Evolutionary conservation across 2,329 filamentous ascomycete genomes (phyloP), one percentile per base, ranked within the genome.

Genomic region (Ophiognomonia clavigignenti-juglandacearum): DNA sequence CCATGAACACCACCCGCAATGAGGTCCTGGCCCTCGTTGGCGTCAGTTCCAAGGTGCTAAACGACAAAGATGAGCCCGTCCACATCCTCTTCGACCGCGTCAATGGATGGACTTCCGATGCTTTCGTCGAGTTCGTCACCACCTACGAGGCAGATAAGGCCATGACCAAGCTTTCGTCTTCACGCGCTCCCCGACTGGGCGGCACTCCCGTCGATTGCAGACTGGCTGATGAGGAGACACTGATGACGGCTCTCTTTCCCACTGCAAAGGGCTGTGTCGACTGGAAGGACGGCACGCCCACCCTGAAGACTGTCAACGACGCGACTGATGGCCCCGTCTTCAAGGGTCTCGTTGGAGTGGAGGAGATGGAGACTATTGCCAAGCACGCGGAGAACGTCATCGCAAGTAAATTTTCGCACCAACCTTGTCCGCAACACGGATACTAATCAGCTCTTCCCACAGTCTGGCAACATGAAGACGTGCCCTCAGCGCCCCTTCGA

Each of bases 1-100:
- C 78, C 0, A 82, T 79, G 53, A 63, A 65, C 14, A 72, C 75
- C 39, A 74, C 66, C 20, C 71, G 75, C 4, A 59, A 72, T 13
- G 78, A 83, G 57, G 64, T 83, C 16, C 67, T 80, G 44, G 78
- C 78, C 2, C 78, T 82, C 55, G 66, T 83, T 16, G 80, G 80
- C 3, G 73, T 75, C 41, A 80, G 77, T 54, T 72, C 76, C 19
- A 73, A 70, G 47, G 70, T 82, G 27, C 60, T 80, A 39, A 74
- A 71, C 24, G 78, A 82, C 49, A 59, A 57, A 2, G 68, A 77
- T 6, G 78, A 81, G 55, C 73, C 77, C 1, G 67, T 83, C 7
- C 80, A 83, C 50, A 81, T 83, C 53, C 78, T 82, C 54, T 82
- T 83, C 78, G 80, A 83, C 45, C 72, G 78, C n/a, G 69, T 74